phyloP scores from a whole-genome alignment of 2,329 filamentous ascomycete species.

The Botrytis sinoallii region DNA sequence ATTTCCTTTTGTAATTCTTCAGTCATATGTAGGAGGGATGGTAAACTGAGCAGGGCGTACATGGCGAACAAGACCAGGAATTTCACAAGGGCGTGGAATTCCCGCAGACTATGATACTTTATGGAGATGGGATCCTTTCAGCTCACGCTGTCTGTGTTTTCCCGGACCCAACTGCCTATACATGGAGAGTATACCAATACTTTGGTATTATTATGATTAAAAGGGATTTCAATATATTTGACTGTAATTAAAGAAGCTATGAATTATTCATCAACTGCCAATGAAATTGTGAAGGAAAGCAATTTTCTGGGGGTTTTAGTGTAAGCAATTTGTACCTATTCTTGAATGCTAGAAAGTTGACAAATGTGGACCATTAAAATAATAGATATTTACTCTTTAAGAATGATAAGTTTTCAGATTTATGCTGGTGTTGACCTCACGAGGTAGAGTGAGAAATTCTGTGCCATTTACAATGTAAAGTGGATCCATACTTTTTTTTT shows the following conservation, averaged over 20 bases:
- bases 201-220: constrained; percentile 6
- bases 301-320: background rate
- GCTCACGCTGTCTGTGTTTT: background rate
- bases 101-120: background rate
- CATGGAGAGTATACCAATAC: constrained; percentile 3
- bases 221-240: background rate
- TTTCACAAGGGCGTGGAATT: background rate
- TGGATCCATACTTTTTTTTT: constrained; percentile 24
- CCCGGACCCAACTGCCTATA: background rate
- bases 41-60: constrained; percentile 26
- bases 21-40: constrained; percentile 4
- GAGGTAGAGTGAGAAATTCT: background rate
- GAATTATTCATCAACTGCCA: background rate
- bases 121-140: background rate
- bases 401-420: background rate
- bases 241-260: background rate
- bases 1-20: constrained; percentile 6
- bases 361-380: too few species aligned
- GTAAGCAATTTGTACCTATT: background rate
- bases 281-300: background rate
- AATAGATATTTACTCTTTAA: background rate
- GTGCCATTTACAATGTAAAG: background rate
- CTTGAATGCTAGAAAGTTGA: background rate
- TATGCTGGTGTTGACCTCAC: background rate
- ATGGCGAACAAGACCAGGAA: constrained; percentile 19